phyloP scores from a whole-genome alignment of 116 monocot species.

The Trichopus zeylanicus region DNA sequence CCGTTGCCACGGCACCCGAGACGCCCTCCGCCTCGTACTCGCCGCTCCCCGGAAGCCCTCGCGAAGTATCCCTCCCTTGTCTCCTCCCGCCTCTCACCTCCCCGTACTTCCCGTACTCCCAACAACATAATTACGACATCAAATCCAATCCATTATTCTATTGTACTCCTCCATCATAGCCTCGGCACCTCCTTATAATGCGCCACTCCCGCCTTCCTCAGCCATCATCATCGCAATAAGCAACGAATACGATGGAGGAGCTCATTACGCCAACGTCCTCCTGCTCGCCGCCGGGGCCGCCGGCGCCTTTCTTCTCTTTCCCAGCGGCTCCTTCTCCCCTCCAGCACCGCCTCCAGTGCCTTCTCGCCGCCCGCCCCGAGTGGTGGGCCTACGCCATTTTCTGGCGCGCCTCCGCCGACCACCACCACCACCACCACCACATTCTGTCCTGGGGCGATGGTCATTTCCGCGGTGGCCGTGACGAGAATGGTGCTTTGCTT shows the following conservation, averaged over 20 bases:
- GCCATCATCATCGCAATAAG: neutral
- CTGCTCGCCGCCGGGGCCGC: neutral
- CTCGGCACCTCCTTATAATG: neutral
- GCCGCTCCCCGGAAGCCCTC: neutral
- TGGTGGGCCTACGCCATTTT: constrained; percentile 48
- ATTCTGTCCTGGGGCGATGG: constrained; percentile 34
- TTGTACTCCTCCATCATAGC: neutral
- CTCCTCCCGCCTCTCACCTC: neutral
- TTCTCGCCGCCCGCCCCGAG: constrained; percentile 28
- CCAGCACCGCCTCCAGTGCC: constrained; percentile 17
- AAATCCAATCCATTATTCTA: neutral
- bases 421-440: neutral
- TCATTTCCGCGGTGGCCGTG: constrained; percentile 26
- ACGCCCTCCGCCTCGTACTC: neutral
- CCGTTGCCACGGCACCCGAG: neutral
- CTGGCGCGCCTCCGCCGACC: constrained; percentile 10
- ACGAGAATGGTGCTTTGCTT: neutral
- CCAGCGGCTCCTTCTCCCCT: constrained; percentile 2
- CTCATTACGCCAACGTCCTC: neutral
- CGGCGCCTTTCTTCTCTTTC: neutral
- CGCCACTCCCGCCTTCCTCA: neutral
- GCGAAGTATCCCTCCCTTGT: constrained; percentile 1
- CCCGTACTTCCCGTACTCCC: neutral
- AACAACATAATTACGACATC: neutral
- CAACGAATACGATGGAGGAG: neutral